These are phyloP conservation scores for Gonapodya sp. DNA, from an alignment of 192 early-diverging fungal genomes.

Conservation along the genomic window DNA sequence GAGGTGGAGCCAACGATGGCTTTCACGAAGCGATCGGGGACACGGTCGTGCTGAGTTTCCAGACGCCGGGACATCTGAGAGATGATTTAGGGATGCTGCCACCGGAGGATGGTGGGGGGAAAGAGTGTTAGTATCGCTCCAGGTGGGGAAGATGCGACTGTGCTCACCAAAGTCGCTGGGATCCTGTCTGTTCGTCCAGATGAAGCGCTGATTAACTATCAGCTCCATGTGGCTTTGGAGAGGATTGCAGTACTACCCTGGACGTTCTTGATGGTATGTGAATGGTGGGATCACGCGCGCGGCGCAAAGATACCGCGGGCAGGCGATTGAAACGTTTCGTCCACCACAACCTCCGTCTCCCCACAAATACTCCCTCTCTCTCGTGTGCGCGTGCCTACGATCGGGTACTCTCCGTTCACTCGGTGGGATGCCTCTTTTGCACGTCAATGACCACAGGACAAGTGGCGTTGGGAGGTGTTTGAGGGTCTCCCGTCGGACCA, in stretches of 20 bases:
- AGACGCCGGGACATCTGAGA: slow-evolving; percentile 16
- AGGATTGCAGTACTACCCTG: slow-evolving; percentile 23
- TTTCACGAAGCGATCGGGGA: slow-evolving; percentile 20
- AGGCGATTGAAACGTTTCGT: too few species aligned
- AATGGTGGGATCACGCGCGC: too few species aligned
- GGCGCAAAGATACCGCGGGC: too few species aligned
- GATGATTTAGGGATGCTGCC: slow-evolving; percentile 22
- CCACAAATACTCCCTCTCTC: too few species aligned
- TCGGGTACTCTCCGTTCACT: too few species aligned
- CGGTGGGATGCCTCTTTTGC: too few species aligned
- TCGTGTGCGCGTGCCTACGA: too few species aligned
- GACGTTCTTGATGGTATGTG: slow-evolving; percentile 16
- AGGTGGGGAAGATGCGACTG: not conserved
- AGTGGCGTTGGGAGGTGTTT: slow-evolving; percentile 24
- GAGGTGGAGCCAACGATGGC: slow-evolving; percentile 21
- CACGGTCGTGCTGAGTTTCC: not conserved
- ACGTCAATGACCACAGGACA: slow-evolving; percentile 13
- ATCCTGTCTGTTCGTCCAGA: too few species aligned
- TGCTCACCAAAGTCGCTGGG: too few species aligned
- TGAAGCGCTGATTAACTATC: slow-evolving; percentile 18
- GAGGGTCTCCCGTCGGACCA: slow-evolving; percentile 17
- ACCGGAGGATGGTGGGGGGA: not conserved
- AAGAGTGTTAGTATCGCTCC: not conserved
- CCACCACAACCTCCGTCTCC: too few species aligned
- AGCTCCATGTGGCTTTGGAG: slow-evolving; percentile 23